phyloP scores from a whole-genome alignment of 345 rosid species.

The Pugionium cornutum region DNA sequence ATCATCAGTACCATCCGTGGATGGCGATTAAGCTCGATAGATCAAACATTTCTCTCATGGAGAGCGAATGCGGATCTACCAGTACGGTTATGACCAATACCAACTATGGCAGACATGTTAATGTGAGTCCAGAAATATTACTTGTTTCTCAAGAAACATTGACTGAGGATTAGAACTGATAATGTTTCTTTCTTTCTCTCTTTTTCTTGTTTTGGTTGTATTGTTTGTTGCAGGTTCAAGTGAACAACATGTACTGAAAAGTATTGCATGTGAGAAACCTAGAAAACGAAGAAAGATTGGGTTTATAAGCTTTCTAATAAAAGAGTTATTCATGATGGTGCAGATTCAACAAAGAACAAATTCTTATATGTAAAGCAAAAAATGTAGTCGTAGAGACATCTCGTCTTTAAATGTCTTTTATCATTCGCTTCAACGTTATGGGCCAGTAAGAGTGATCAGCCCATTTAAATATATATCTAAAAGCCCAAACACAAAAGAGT shows the following conservation, averaged over 20 bases:
- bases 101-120: constrained; percentile 65
- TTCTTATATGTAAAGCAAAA: constrained; percentile 6
- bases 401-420: constrained; percentile 12
- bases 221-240: constrained; percentile 31
- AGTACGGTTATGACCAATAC: constrained; percentile 72
- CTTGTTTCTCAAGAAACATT: constrained; percentile 26
- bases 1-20: constrained; percentile 67
- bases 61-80: constrained; percentile 84
- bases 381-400: constrained; percentile 15
- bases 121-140: constrained; percentile 41
- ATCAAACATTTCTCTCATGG: constrained; percentile 67
- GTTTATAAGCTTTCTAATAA: background rate
- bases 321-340: constrained; percentile 1
- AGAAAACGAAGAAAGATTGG: constrained; percentile 19
- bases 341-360: constrained; percentile 10
- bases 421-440: background rate
- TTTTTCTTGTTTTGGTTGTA: background rate
- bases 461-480: too few species aligned
- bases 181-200: background rate
- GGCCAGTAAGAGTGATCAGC: too few species aligned
- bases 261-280: background rate
- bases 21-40: constrained; percentile 72
- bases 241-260: constrained; percentile 27
- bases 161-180: background rate
- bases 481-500: too few species aligned